Evolutionary conservation across 805 yeast genomes (phyloP).

Genomic region (Yarrowia keelungensis): DNA sequence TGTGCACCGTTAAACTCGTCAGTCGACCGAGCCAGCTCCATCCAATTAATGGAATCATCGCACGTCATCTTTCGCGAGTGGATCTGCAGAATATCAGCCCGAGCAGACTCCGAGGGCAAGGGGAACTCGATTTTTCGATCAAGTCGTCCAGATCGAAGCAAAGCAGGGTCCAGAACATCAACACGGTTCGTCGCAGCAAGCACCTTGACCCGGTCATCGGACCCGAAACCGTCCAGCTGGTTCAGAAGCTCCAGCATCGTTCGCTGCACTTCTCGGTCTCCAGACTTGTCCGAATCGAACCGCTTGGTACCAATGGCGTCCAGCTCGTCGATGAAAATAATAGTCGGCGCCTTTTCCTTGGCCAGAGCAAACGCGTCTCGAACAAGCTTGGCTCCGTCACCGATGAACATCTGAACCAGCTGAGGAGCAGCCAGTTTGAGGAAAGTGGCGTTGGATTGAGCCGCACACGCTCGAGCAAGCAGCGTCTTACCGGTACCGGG

Average conservation of each 20-base stretch:
- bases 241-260: conserved; percentile 97
- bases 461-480: conserved; percentile 98
- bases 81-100: conserved; percentile 95
- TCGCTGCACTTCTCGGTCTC: conserved; percentile 98
- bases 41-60: conserved; percentile 86
- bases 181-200: conserved; percentile 98
- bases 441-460: conserved; percentile 97
- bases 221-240: conserved; percentile 97
- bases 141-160: conserved; percentile 94
- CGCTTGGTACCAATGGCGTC: conserved; percentile 99
- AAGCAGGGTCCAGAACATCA: conserved; percentile 97
- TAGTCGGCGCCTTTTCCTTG: conserved; percentile 97
- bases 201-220: conserved; percentile 96
- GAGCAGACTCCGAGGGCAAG: conserved; percentile 94
- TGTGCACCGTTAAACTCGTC: conserved; percentile 99
- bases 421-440: conserved; percentile 97
- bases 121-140: conserved; percentile 99
- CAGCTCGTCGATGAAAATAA: conserved; percentile 95
- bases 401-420: conserved; percentile 96
- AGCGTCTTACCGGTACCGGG: conserved; percentile 99
- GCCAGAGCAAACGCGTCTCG: conserved; percentile 98
- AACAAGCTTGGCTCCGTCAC: conserved; percentile 97
- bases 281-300: conserved; percentile 95
- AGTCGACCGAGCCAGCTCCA: conserved; percentile 95
- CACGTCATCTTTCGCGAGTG: conserved; percentile 97